Conservation (phyloP, 2,329 filamentous ascomycete genomes). For the Aspergillus vadensis region DNA sequence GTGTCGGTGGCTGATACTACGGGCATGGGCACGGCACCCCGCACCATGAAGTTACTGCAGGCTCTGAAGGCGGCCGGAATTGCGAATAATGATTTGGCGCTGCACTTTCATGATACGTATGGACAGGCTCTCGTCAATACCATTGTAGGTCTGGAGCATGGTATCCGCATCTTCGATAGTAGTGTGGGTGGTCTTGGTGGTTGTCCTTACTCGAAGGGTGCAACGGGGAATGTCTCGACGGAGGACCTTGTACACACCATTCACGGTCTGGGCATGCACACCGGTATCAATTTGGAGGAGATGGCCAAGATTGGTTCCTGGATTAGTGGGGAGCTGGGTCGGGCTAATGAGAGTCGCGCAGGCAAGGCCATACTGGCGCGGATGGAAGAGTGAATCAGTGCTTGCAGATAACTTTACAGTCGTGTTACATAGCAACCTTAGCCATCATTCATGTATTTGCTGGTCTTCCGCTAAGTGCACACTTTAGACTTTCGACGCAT, state of each 20-base stretch:
- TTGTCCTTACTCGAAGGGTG: slow-evolving; percentile 66
- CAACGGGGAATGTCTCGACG: slow-evolving; percentile 66
- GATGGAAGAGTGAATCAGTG: slow-evolving; percentile 7
- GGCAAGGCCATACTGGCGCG: slow-evolving; percentile 55
- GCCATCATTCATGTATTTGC: neutral
- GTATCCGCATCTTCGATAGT: slow-evolving; percentile 64
- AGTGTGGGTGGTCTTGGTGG: slow-evolving; percentile 66
- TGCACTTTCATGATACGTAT: slow-evolving; percentile 70
- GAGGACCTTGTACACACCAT: slow-evolving; percentile 65
- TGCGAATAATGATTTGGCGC: slow-evolving; percentile 59
- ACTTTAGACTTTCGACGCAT: too few species aligned
- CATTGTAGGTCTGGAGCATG: slow-evolving; percentile 63
- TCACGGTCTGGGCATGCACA: slow-evolving; percentile 62
- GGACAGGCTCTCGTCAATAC: slow-evolving; percentile 66
- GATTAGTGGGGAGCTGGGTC: slow-evolving; percentile 57
- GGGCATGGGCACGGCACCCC: slow-evolving; percentile 66
- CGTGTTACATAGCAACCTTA: neutral
- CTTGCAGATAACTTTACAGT: neutral
- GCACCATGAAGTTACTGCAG: slow-evolving; percentile 60
- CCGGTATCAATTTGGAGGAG: slow-evolving; percentile 59
- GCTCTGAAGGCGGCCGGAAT: slow-evolving; percentile 63
- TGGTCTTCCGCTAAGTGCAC: too few species aligned
- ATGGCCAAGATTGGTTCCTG: slow-evolving; percentile 59
- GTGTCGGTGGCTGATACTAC: slow-evolving; percentile 68
- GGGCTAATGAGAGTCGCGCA: slow-evolving; percentile 55